A percentile compares a stretch with the other conserved stretches of the same genome.
Evolutionary conservation across 1,284 basidiomycete genomes (phyloP).

Genomic region (Mycena sp.): DNA sequence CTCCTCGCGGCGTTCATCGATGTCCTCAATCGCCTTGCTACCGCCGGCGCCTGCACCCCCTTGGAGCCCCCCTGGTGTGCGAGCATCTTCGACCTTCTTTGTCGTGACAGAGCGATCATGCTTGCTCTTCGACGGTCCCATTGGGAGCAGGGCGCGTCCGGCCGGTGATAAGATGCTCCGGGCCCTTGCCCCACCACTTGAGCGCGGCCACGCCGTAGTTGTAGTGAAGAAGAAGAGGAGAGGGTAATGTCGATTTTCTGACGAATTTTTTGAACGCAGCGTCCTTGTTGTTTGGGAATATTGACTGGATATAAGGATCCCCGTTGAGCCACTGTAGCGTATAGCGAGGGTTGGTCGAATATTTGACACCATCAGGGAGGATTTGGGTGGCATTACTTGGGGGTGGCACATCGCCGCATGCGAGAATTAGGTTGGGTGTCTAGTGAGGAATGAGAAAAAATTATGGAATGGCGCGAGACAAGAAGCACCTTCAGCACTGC

Average conservation of each 20-base stretch:
- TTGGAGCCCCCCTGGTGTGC: neutral
- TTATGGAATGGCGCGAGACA: neutral
- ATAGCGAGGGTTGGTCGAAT: neutral
- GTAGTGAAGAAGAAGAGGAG: neutral
- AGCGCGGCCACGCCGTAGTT: neutral
- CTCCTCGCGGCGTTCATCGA: too few species aligned
- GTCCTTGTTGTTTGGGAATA: neutral
- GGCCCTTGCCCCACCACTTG: conserved; percentile 6
- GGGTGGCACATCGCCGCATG: neutral
- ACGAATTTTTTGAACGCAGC: neutral
- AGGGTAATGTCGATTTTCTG: neutral
- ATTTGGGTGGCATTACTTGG: neutral
- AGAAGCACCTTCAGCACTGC: neutral
- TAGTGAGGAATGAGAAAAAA: neutral
- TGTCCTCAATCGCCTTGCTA: too few species aligned
- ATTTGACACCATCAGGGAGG: neutral
- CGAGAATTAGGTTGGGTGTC: neutral
- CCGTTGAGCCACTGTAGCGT: conserved; percentile 1
- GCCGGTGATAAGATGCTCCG: neutral
- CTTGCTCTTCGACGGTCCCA: neutral
- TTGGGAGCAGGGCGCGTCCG: neutral
- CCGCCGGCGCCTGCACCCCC: too few species aligned
- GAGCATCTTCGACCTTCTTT: neutral
- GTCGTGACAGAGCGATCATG: neutral
- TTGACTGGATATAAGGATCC: neutral